Conservation (phyloP, 139 green algal species). For the Coelastrella sp. region DNA sequence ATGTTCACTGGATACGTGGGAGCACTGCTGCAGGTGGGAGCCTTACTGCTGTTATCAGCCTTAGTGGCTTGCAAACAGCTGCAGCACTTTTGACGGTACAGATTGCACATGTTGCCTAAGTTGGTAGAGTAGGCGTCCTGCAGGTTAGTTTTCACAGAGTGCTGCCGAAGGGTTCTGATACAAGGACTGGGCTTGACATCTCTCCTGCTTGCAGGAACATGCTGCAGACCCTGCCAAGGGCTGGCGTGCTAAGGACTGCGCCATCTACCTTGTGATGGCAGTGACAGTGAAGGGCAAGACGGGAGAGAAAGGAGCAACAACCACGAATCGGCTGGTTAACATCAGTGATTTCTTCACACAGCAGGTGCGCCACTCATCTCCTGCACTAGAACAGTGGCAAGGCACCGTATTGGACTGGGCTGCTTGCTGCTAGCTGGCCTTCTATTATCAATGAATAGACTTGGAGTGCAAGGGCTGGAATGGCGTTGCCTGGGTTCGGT, state of each 20-base stretch:
- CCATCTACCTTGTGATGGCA: conserved; percentile 95
- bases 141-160: too few species aligned
- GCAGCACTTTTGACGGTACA: too few species aligned
- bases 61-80: too few species aligned
- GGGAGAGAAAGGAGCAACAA: conserved; percentile 86
- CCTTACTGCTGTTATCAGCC: neutral
- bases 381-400: neutral
- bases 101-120: too few species aligned
- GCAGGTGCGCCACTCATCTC: conserved; percentile 62
- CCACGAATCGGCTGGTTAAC: conserved; percentile 92
- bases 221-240: conserved; percentile 62
- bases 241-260: conserved; percentile 96
- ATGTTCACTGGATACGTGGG: conserved; percentile 87
- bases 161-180: too few species aligned
- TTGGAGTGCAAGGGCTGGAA: too few species aligned
- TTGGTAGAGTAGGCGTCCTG: too few species aligned
- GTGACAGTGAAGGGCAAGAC: conserved; percentile 91
- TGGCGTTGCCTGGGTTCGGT: too few species aligned
- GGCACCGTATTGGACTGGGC: too few species aligned
- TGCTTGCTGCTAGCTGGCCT: too few species aligned
- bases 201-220: conserved; percentile 65
- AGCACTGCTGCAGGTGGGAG: conserved; percentile 3
- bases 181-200: too few species aligned
- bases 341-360: conserved; percentile 88
- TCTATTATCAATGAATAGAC: too few species aligned